Conservation (phyloP, 2,329 filamentous ascomycete genomes). For the Colletotrichum tamarilloi region DNA sequence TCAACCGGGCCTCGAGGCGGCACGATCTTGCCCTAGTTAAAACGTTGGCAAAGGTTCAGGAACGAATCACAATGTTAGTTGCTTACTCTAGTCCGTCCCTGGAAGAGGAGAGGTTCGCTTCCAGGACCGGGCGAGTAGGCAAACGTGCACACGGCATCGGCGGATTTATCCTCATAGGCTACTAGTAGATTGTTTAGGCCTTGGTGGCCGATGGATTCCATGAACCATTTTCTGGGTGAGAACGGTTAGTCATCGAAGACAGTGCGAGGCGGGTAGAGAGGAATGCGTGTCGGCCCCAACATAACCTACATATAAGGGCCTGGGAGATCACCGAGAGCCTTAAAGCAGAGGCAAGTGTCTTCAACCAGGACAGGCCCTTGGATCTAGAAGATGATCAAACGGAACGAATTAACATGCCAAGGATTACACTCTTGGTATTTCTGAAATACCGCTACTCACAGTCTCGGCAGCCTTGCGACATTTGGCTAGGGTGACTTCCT, state of each 20-base stretch:
- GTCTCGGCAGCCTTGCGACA: constrained; percentile 82
- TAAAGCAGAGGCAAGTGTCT: constrained; percentile 95
- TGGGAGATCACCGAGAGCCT: constrained; percentile 88
- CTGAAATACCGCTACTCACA: constrained; percentile 57
- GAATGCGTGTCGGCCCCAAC: background rate
- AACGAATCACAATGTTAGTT: background rate
- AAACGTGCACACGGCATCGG: constrained; percentile 95
- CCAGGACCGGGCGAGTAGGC: constrained; percentile 90
- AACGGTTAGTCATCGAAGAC: background rate
- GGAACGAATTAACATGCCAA: background rate
- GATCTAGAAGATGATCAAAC: constrained; percentile 62
- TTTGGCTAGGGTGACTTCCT: constrained; percentile 92
- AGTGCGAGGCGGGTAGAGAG: background rate
- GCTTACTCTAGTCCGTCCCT: constrained; percentile 84
- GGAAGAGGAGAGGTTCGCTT: constrained; percentile 86
- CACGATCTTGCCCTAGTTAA: constrained; percentile 79
- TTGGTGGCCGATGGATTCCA: constrained; percentile 82
- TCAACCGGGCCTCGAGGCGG: constrained; percentile 80
- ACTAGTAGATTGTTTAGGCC: constrained; percentile 91
- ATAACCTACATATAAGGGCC: constrained; percentile 89
- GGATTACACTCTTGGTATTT: background rate
- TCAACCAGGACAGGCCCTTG: constrained; percentile 92
- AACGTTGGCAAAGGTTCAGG: background rate
- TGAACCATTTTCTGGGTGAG: constrained; percentile 87
- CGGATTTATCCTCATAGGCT: constrained; percentile 90